Conservation (phyloP, 1,284 basidiomycete species). For the Puccinia horiana region DNA sequence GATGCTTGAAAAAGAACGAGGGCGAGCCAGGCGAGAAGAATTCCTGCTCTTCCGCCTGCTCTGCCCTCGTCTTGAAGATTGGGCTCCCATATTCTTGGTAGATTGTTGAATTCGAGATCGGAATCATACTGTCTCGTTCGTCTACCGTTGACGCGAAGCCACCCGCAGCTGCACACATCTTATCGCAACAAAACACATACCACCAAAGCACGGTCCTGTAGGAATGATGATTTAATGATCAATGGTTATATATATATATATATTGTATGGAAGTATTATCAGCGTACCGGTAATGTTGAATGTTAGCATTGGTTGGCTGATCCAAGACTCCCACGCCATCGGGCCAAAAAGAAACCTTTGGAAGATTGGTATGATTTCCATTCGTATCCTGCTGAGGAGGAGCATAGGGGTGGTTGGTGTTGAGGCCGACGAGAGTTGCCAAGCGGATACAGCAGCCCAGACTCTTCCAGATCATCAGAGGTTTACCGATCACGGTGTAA, state of each 20-base stretch:
- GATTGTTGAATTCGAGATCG: slow-evolving; percentile 18
- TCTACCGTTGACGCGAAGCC: slow-evolving; percentile 37
- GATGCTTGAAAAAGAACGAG: slow-evolving; percentile 35
- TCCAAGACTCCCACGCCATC: slow-evolving; percentile 27
- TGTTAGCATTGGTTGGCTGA: background rate
- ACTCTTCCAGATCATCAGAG: slow-evolving; percentile 47
- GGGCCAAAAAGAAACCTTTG: slow-evolving; percentile 41
- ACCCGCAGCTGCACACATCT: slow-evolving; percentile 38
- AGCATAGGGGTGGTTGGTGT: background rate
- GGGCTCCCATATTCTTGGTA: background rate
- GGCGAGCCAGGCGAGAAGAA: background rate
- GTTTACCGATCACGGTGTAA: slow-evolving; percentile 29
- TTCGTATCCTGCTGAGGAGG: background rate
- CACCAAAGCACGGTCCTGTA: slow-evolving; percentile 46
- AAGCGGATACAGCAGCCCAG: slow-evolving; percentile 45
- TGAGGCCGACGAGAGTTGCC: slow-evolving; percentile 28
- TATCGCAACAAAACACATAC: slow-evolving; percentile 49
- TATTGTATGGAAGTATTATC: background rate
- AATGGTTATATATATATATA: background rate
- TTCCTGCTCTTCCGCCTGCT: background rate
- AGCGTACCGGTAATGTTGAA: slow-evolving; percentile 21
- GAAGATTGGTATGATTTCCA: background rate
- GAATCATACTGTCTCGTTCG: slow-evolving; percentile 33
- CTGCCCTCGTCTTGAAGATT: background rate
- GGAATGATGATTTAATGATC: background rate